These are phyloP conservation scores for Cubamyces sp. DNA, from an alignment of 768 basidiomycete genomes.

Conservation along the genomic window DNA sequence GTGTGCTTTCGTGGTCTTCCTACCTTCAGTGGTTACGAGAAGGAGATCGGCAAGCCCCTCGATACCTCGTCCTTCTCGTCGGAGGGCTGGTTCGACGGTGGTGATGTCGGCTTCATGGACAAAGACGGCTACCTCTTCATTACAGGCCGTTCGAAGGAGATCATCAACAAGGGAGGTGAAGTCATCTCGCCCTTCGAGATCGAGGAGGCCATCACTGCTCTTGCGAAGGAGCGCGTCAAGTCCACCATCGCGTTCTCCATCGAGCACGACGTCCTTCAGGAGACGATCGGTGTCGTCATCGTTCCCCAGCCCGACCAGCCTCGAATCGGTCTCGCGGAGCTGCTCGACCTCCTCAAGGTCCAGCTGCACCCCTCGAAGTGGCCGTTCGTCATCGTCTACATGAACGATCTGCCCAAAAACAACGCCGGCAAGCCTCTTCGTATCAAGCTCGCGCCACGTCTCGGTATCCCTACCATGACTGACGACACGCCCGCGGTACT, in stretches of 20 bases:
- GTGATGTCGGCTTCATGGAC: slow-evolving; percentile 53
- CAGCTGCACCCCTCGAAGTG: slow-evolving; percentile 54
- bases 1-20: slow-evolving; percentile 59
- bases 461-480: slow-evolving; percentile 41
- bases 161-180: slow-evolving; percentile 63
- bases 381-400: slow-evolving; percentile 52
- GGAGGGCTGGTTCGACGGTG: slow-evolving; percentile 58
- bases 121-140: slow-evolving; percentile 51
- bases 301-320: slow-evolving; percentile 41
- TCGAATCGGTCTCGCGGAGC: slow-evolving; percentile 44
- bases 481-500: slow-evolving; percentile 39
- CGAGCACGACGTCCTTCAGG: slow-evolving; percentile 52
- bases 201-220: slow-evolving; percentile 55
- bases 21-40: slow-evolving; percentile 55
- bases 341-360: slow-evolving; percentile 48
- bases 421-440: slow-evolving; percentile 51
- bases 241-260: slow-evolving; percentile 47
- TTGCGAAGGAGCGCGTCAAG: slow-evolving; percentile 47
- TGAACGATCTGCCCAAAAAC: slow-evolving; percentile 52
- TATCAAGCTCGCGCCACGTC: slow-evolving; percentile 46
- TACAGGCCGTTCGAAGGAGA: slow-evolving; percentile 63
- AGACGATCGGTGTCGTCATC: slow-evolving; percentile 49
- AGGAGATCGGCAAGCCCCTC: slow-evolving; percentile 45
- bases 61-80: slow-evolving; percentile 52
- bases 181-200: slow-evolving; percentile 65